phyloP scores from a whole-genome alignment of 345 rosid species.

The Mangifera indica region DNA sequence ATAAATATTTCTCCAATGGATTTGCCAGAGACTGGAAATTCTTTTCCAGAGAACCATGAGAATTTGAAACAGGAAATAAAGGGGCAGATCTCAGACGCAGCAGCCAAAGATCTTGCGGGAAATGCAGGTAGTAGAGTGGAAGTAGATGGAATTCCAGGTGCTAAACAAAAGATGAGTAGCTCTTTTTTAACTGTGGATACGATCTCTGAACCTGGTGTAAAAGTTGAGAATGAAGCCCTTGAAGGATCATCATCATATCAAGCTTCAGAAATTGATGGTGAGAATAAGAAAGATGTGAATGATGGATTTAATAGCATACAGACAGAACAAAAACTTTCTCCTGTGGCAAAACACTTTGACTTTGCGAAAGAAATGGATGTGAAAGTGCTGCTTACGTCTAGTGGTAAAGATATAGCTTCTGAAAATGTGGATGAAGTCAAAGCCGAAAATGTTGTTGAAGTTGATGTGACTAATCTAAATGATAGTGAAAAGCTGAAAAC shows the following conservation, averaged over 20 bases:
- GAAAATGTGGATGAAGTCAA: constrained; percentile 31
- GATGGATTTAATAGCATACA: constrained; percentile 21
- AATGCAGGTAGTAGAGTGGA: constrained; percentile 26
- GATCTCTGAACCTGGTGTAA: constrained; percentile 23
- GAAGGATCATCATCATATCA: constrained; percentile 25
- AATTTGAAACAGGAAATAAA: constrained; percentile 34
- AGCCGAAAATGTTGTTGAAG: constrained; percentile 36
- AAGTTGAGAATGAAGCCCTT: constrained; percentile 27
- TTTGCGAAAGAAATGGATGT: constrained; percentile 27
- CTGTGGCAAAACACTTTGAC: constrained; percentile 20
- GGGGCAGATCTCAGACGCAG: constrained; percentile 22
- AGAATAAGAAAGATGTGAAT: constrained; percentile 21
- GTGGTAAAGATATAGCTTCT: constrained; percentile 20
- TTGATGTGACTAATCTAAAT: constrained; percentile 13
- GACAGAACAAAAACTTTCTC: constrained; percentile 34
- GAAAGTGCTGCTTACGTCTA: constrained; percentile 23
- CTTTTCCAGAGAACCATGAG: constrained; percentile 38
- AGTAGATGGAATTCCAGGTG: constrained; percentile 28
- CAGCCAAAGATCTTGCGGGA: constrained; percentile 31
- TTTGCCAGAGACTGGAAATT: constrained; percentile 41
- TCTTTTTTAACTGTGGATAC: constrained; percentile 33
- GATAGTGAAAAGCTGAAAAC: constrained; percentile 25
- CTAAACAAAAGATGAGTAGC: constrained; percentile 25
- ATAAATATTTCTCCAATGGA: constrained; percentile 32
- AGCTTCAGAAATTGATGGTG: constrained; percentile 23